A percentile compares a stretch with the other conserved stretches of the same genome.
These are phyloP conservation scores for Myriangium duriaei DNA, from an alignment of 2,329 filamentous ascomycete species.

Conservation along the genomic window DNA sequence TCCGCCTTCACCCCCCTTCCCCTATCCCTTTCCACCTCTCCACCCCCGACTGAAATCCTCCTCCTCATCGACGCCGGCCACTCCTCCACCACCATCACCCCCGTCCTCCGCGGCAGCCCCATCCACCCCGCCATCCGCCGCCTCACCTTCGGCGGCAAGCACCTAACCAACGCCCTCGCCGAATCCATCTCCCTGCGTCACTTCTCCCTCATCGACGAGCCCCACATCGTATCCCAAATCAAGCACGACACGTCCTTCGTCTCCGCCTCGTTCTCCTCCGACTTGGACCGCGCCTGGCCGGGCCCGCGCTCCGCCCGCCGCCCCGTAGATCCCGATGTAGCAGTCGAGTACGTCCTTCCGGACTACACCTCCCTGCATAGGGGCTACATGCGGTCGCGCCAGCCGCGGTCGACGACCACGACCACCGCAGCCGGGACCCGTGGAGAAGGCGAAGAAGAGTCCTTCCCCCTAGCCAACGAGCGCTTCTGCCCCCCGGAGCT, in stretches of 20 bases:
- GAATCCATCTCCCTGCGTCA: conserved; percentile 81
- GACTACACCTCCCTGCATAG: conserved; percentile 54
- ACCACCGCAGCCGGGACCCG: conserved; percentile 14
- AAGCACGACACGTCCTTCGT: conserved; percentile 86
- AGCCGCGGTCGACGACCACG: conserved; percentile 35
- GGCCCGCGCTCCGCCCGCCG: conserved; percentile 51
- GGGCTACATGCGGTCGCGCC: conserved; percentile 66
- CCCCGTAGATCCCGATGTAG: conserved; percentile 40
- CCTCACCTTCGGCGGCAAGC: conserved; percentile 83
- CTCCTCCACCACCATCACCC: conserved; percentile 83
- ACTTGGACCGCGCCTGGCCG: conserved; percentile 79
- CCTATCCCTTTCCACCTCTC: conserved; percentile 12
- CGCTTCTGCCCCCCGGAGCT: conserved; percentile 83
- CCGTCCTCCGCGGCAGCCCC: conserved; percentile 67
- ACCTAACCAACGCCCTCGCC: conserved; percentile 85
- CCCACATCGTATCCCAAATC: conserved; percentile 87
- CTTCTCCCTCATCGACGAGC: conserved; percentile 91
- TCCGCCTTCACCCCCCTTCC: conserved; percentile 56
- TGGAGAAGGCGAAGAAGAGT: conserved; percentile 53
- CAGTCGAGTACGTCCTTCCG: conserved; percentile 84
- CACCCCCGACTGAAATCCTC: conserved; percentile 47
- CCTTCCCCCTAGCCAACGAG: conserved; percentile 81
- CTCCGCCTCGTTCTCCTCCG: conserved; percentile 58
- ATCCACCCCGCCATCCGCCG: conserved; percentile 71
- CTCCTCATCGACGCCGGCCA: conserved; percentile 86